phyloP scores from a whole-genome alignment of 768 basidiomycete species.

The Xerocomellus chrysenteron region DNA sequence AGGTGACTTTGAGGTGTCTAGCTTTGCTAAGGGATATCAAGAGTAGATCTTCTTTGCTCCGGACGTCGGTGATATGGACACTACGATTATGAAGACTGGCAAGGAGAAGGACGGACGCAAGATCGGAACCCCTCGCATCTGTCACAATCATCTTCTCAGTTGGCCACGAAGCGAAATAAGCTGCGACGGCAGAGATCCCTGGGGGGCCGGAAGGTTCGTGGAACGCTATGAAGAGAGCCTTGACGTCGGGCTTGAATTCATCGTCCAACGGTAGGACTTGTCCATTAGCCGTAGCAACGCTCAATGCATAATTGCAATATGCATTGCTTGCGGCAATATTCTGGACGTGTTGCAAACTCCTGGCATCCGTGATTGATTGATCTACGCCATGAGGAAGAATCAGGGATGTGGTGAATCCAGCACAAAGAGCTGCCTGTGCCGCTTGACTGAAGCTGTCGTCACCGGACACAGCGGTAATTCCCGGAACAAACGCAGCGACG shows the following conservation, averaged over 20 bases:
- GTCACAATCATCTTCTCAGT: conserved; percentile 90
- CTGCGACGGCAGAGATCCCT: conserved; percentile 73
- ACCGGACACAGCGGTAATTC: conserved; percentile 48
- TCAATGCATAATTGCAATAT: conserved; percentile 86
- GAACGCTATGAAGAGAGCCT: conserved; percentile 86
- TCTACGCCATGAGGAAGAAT: conserved; percentile 70
- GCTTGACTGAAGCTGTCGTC: conserved; percentile 59
- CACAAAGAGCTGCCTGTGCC: conserved; percentile 80
- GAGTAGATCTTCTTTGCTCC: conserved; percentile 79
- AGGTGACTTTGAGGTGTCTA: conserved; percentile 91
- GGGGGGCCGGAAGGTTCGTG: conserved; percentile 45
- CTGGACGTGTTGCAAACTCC: conserved; percentile 67
- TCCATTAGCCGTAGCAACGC: conserved; percentile 67
- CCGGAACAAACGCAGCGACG: conserved; percentile 82
- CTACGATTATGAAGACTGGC: conserved; percentile 90
- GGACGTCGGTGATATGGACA: conserved; percentile 90
- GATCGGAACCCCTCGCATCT: conserved; percentile 86
- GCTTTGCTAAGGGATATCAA: conserved; percentile 94
- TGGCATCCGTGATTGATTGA: conserved; percentile 63
- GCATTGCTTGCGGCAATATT: conserved; percentile 60
- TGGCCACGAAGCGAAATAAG: conserved; percentile 90
- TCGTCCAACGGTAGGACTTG: conserved; percentile 69
- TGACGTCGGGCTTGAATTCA: conserved; percentile 75
- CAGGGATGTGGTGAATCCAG: conserved; percentile 86
- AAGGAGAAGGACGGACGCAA: conserved; percentile 89